A percentile compares a stretch with the other conserved stretches of the same genome.
phyloP scores from a whole-genome alignment of 371 early-diverging fungal species.

The Mucor plumbeus region DNA sequence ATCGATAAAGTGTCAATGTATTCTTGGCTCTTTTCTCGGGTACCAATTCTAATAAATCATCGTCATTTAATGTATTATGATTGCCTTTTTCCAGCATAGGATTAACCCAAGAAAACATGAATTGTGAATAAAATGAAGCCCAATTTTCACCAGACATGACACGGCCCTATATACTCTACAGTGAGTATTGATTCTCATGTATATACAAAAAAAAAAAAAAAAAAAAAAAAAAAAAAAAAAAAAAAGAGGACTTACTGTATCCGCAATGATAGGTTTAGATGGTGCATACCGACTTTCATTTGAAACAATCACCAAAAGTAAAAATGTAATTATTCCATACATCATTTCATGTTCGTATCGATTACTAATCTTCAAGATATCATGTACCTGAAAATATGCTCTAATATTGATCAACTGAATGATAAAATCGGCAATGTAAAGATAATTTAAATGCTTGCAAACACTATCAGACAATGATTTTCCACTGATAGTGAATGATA shows the following conservation, averaged over 20 bases:
- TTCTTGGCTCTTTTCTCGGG: slow-evolving; percentile 42
- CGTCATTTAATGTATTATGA: slow-evolving; percentile 51
- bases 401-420: slow-evolving; percentile 34
- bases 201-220: too few relatives aligned
- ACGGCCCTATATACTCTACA: slow-evolving; percentile 28
- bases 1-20: slow-evolving; percentile 26
- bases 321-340: slow-evolving; percentile 15
- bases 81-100: slow-evolving; percentile 59
- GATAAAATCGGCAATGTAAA: slow-evolving; percentile 34
- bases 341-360: slow-evolving; percentile 39
- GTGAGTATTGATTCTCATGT: not conserved
- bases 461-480: slow-evolving; percentile 28
- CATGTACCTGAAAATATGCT: slow-evolving; percentile 39
- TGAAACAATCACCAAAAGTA: slow-evolving; percentile 31
- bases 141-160: slow-evolving; percentile 54
- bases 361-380: slow-evolving; percentile 14
- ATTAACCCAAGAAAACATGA: slow-evolving; percentile 61
- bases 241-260: slow-evolving; percentile 29
- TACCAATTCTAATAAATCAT: slow-evolving; percentile 54
- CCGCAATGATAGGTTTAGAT: slow-evolving; percentile 31
- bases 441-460: slow-evolving; percentile 36
- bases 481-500: slow-evolving; percentile 18
- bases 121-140: slow-evolving; percentile 58
- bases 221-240: not conserved
- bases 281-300: slow-evolving; percentile 45